Evolutionary conservation across 73 alveolate species (phyloP), one percentile per base, ranked within the genome.

Genomic region (Symbiodinium pilosum): DNA sequence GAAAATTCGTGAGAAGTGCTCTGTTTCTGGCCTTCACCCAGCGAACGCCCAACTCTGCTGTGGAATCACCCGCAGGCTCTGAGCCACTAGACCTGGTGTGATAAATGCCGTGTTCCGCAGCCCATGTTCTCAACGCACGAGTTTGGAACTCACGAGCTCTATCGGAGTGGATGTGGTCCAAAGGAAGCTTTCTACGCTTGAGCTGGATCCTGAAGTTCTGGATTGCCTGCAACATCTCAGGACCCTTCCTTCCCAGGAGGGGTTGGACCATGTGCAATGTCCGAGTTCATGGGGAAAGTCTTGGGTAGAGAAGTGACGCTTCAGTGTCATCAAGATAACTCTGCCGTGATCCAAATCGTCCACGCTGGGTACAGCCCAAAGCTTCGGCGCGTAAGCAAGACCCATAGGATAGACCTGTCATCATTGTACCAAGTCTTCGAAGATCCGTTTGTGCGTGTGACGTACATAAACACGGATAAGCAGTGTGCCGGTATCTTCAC

Each of bases 331-430:
- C 93, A 47, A 9, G 93, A 47, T 26, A 86, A 47, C 14, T 43
- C 93, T 3, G 93, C 93, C 26, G 93, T 86, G 40, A 86, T 86
- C 18, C 93, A 86, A 9, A 86, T 32, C 28, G 83, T 86, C 9
- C 81, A 28, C 4, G 28, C 93, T 1, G 83, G 93, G 2, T 85
- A 86, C 28, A 44, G 54, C 30, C 83, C 93, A 24, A 86, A 86
- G 34, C 52, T 85, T 0, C n/a, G 77, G 38, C 93, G n/a, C 51
- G 34, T 47, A 0, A 85, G 56, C 43, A 86, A 86, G 51, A 43
- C 47, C 28, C 56, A 43, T 32, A 32, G 16, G 39, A 21, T 86
- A 3, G 56, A 86, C n/a, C n/a, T 86, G 8, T 64, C 81, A 4
- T 86, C 93, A 32, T 21, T 86, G 9, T 43, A 86, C 47, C 81